These are phyloP conservation scores for Cryptococcus floricola DNA, from an alignment of 1,284 basidiomycete species.

Conservation along the genomic window DNA sequence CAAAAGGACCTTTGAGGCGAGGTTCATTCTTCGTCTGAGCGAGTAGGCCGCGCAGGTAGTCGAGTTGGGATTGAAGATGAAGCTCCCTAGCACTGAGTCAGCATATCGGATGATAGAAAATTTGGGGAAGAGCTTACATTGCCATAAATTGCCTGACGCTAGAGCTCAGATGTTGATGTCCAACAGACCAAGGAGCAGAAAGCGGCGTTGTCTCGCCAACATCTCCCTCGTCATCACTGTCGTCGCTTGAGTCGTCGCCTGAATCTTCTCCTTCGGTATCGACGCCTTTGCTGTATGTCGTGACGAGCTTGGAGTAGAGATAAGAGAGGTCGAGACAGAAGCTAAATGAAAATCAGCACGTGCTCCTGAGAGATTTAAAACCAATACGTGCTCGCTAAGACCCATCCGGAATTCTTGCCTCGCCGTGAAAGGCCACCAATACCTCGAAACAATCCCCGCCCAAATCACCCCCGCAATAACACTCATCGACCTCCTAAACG, in stretches of 20 bases:
- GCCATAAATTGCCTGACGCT: slow-evolving; percentile 78
- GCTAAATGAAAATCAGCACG: slow-evolving; percentile 13
- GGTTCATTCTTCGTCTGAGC: slow-evolving; percentile 89
- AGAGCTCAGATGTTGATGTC: slow-evolving; percentile 29
- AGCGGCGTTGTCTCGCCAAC: slow-evolving; percentile 13
- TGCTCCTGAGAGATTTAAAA: background rate
- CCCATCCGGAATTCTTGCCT: slow-evolving; percentile 77
- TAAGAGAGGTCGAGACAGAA: slow-evolving; percentile 50
- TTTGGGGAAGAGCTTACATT: slow-evolving; percentile 57
- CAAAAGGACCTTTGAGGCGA: slow-evolving; percentile 89
- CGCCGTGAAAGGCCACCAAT: slow-evolving; percentile 94
- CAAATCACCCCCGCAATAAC: slow-evolving; percentile 84
- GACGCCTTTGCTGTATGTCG: slow-evolving; percentile 32
- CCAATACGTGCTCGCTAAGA: slow-evolving; percentile 70
- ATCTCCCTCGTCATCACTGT: slow-evolving; percentile 2
- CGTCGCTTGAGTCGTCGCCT: background rate
- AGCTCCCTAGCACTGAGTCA: slow-evolving; percentile 66
- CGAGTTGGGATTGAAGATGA: slow-evolving; percentile 83
- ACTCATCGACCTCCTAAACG: slow-evolving; percentile 68
- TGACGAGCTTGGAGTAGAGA: slow-evolving; percentile 48
- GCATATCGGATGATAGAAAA: background rate
- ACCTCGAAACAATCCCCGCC: slow-evolving; percentile 79
- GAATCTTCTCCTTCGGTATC: background rate
- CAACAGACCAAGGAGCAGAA: background rate
- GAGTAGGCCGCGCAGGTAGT: slow-evolving; percentile 74